Base-by-base conservation (phyloP, 169 alveolate genomes). In the Eimeria necatrix region DNA sequence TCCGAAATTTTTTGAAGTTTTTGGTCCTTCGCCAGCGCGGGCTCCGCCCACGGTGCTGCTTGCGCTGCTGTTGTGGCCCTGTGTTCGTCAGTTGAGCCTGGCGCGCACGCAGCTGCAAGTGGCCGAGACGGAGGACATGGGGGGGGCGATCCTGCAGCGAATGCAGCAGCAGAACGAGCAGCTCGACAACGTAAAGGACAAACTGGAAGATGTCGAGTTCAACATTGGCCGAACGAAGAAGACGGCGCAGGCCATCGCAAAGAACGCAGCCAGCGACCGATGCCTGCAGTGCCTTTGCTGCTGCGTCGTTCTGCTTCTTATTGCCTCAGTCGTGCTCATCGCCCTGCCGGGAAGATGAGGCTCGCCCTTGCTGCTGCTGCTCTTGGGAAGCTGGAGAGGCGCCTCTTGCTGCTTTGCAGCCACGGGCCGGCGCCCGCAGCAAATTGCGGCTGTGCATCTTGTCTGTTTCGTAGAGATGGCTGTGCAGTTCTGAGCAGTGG, bases 111-210 rank as follows among this genome's bases (percentile, higher is more conserved):
- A 78, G 91, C 95, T 60, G 84, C 68, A 73, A 74, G 95, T 70
- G 26, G 95, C 85, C 3, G 94, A 94, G 61, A 76, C 94, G 48
- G 94, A 94, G 53, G 94, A 84, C 59, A 73, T 94, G 70, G 96
- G 94, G 24, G 92, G 71, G 2, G 81, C 71, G 48, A 61, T 86
- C 0, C 48, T 86, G 49, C 64, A 70, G 74, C 53, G 60, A 76
- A 22, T 85, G 94, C 68, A 94, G 8, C 86, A 85, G 91, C 96
- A 94, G 85, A 84, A 85, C 68, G 96, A 85, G 24, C 94, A 94
- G 94, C 90, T 94, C 22, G 84, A 71, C 53, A 49, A 64, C 51
- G 91, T 87, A 12, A 52, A 46, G 26, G 92, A 60, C n/a, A 71
- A 81, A 0, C 61, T 94, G 61, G 93, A 86, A 24, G 83, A 86